phyloP scores from a whole-genome alignment of 352 stramenopile genomes.

The Phytophthora podocarpi region DNA sequence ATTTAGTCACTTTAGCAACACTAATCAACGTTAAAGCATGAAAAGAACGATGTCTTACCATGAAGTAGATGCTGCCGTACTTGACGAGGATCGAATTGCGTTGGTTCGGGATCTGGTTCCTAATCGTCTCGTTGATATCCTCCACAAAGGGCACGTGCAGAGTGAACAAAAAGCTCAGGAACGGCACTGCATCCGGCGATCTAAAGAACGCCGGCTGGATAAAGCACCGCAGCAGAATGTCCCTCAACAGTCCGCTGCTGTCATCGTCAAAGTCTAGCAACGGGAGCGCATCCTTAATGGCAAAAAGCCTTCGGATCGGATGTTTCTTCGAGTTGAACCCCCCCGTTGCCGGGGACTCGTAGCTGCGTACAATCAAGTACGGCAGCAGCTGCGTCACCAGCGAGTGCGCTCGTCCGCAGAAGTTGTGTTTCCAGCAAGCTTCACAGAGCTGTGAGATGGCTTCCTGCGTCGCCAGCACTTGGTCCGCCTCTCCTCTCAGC shows the following conservation, averaged over 20 bases:
- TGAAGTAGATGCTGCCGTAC: constrained; percentile 85
- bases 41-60: constrained; percentile 29
- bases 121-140: constrained; percentile 90
- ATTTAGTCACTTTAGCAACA: neutral
- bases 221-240: constrained; percentile 88
- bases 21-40: neutral
- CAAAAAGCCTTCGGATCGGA: constrained; percentile 73
- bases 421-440: constrained; percentile 73
- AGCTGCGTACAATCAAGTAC: constrained; percentile 84
- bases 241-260: constrained; percentile 72
- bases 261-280: constrained; percentile 87
- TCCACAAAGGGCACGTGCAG: constrained; percentile 83
- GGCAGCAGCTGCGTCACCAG: constrained; percentile 86
- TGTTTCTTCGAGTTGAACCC: constrained; percentile 73
- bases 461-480: constrained; percentile 62
- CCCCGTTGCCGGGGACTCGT: constrained; percentile 59
- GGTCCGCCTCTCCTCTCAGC: constrained; percentile 46
- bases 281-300: constrained; percentile 76
- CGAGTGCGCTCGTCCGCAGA: constrained; percentile 56
- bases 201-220: constrained; percentile 88
- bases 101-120: constrained; percentile 86
- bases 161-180: constrained; percentile 88
- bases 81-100: constrained; percentile 84
- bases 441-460: constrained; percentile 77
- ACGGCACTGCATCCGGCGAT: constrained; percentile 78